These are phyloP conservation scores for Penicillium macrosclerotiorum DNA, from an alignment of 495 filamentous ascomycete genomes.

Conservation along the genomic window DNA sequence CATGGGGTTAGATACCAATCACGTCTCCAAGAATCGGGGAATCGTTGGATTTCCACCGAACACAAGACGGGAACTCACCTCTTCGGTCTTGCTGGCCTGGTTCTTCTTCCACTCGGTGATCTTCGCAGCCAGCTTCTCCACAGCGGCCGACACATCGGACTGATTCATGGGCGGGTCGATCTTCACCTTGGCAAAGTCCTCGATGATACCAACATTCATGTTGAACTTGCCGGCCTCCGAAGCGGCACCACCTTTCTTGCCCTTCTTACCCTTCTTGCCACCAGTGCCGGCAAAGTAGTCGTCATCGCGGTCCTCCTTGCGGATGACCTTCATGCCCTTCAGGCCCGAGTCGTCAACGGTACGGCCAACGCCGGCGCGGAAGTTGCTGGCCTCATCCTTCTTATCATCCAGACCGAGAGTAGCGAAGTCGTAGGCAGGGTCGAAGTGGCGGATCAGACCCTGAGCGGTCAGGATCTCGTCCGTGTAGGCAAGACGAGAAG, in stretches of 20 bases:
- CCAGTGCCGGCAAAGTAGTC: slow-evolving; percentile 78
- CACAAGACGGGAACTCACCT: slow-evolving; percentile 55
- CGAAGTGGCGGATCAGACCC: slow-evolving; percentile 84
- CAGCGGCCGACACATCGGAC: slow-evolving; percentile 68
- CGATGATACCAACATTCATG: slow-evolving; percentile 83
- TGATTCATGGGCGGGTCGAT: slow-evolving; percentile 85
- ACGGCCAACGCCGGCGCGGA: slow-evolving; percentile 74
- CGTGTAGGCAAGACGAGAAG: slow-evolving; percentile 80
- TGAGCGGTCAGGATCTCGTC: slow-evolving; percentile 88
- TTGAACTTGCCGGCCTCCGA: slow-evolving; percentile 67
- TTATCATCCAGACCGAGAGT: slow-evolving; percentile 54
- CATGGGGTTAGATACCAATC: slow-evolving; percentile 6
- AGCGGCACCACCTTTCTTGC: slow-evolving; percentile 64
- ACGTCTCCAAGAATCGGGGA: too few species aligned
- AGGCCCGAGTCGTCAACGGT: slow-evolving; percentile 74
- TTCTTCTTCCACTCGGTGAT: slow-evolving; percentile 89
- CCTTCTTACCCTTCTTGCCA: slow-evolving; percentile 93
- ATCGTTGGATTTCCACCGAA: too few species aligned
- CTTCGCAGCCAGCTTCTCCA: slow-evolving; percentile 91
- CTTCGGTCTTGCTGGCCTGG: slow-evolving; percentile 85
- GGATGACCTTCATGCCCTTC: slow-evolving; percentile 73
- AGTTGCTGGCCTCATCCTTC: slow-evolving; percentile 65
- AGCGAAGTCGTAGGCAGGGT: slow-evolving; percentile 70
- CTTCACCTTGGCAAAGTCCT: slow-evolving; percentile 78
- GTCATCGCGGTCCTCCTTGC: slow-evolving; percentile 79